Evolutionary conservation across 2,329 filamentous ascomycete species (phyloP).

Genomic region (Pseudogymnoascus sp.): DNA sequence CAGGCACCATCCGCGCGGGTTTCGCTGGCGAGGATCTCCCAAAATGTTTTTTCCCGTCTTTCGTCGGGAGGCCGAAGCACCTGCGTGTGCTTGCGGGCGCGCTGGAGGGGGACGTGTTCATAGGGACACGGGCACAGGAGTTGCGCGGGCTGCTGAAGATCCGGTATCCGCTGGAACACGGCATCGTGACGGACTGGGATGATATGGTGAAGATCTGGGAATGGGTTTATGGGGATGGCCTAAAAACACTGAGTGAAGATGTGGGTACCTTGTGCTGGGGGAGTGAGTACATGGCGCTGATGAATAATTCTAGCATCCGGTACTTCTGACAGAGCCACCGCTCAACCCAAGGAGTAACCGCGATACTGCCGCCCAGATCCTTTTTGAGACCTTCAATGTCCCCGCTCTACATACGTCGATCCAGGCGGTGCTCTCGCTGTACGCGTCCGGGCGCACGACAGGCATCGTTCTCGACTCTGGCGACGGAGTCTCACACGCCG

Average conservation of each 20-base stretch:
- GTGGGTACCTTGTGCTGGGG: conserved; percentile 37
- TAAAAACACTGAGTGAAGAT: conserved; percentile 97
- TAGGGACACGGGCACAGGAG: conserved; percentile 81
- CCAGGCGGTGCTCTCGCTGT: conserved; percentile 90
- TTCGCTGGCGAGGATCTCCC: conserved; percentile 94
- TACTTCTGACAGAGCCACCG: conserved; percentile 90
- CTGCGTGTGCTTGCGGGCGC: conserved; percentile 90
- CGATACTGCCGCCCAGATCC: conserved; percentile 90
- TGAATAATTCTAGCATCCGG: conserved; percentile 61
- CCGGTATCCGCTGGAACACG: conserved; percentile 88
- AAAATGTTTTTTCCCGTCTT: conserved; percentile 96
- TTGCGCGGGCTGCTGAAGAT: conserved; percentile 91
- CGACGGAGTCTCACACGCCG: conserved; percentile 93
- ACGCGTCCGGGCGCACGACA: conserved; percentile 90
- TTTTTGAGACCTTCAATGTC: conserved; percentile 98
- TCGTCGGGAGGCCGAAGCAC: conserved; percentile 93
- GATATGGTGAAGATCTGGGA: conserved; percentile 99
- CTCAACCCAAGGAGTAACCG: conserved; percentile 93
- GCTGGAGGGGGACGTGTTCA: conserved; percentile 93
- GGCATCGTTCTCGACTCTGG: conserved; percentile 93
- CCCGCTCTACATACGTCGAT: conserved; percentile 94
- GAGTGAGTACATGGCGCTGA: conserved; percentile 11
- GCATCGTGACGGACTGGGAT: conserved; percentile 98
- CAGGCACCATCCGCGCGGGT: conserved; percentile 90
- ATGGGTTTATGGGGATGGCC: conserved; percentile 88